Evolutionary conservation across 2,329 filamentous ascomycete genomes (phyloP).

Genomic region (Fusarium praegraminearum): DNA sequence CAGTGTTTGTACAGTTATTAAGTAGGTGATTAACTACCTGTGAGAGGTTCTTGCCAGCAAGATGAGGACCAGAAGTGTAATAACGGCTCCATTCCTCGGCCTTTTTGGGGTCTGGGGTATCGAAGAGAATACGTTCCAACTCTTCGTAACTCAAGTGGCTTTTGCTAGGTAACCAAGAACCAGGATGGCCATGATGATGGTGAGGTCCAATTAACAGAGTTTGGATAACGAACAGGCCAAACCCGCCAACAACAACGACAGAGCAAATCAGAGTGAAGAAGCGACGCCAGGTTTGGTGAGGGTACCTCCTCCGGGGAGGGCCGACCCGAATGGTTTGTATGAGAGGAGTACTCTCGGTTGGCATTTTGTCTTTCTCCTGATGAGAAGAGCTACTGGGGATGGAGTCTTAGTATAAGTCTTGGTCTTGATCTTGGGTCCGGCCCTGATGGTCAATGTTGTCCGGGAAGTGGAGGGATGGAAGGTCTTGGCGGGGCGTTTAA

Average conservation of each 20-base stretch:
- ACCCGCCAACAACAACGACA: slow-evolving; percentile 64
- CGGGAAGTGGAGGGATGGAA: slow-evolving; percentile 27
- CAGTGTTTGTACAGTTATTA: not conserved
- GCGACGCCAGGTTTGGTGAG: slow-evolving; percentile 70
- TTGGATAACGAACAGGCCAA: slow-evolving; percentile 63
- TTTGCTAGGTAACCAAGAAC: slow-evolving; percentile 47
- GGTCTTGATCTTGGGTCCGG: not conserved
- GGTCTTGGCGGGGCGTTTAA: slow-evolving; percentile 1
- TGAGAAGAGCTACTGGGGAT: slow-evolving; percentile 28
- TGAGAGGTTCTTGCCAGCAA: slow-evolving; percentile 82
- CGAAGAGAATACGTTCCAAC: slow-evolving; percentile 67
- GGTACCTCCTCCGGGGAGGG: slow-evolving; percentile 65
- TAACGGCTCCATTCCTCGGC: slow-evolving; percentile 80
- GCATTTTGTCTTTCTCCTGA: slow-evolving; percentile 53
- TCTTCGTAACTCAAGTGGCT: slow-evolving; percentile 58
- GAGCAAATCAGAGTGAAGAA: slow-evolving; percentile 73
- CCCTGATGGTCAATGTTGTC: slow-evolving; percentile 12
- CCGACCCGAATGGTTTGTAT: slow-evolving; percentile 71
- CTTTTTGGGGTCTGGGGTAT: slow-evolving; percentile 67
- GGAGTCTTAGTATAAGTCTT: slow-evolving; percentile 12
- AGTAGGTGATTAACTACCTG: slow-evolving; percentile 59
- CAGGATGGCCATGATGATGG: slow-evolving; percentile 51
- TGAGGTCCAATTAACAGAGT: slow-evolving; percentile 58
- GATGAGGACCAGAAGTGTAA: slow-evolving; percentile 80
- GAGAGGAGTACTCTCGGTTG: slow-evolving; percentile 72